These are phyloP conservation scores for Trichoderma afroharzianum DNA, from an alignment of 2,329 filamentous ascomycete species.

Conservation along the genomic window DNA sequence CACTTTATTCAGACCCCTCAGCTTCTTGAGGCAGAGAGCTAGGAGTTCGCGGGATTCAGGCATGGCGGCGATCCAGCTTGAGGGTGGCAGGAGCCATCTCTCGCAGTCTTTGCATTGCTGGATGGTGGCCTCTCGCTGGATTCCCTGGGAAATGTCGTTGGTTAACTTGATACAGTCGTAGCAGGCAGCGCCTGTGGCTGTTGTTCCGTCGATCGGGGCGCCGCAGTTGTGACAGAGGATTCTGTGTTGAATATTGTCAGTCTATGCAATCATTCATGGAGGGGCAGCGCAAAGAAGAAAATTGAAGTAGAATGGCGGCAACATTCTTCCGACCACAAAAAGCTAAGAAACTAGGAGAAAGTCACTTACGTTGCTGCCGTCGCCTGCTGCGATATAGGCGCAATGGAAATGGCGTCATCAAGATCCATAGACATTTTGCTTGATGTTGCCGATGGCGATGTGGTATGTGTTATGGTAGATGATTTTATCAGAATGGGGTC, in stretches of 20 bases:
- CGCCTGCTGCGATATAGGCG: conserved; percentile 29
- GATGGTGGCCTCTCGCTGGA: conserved; percentile 84
- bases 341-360: not conserved
- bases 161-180: conserved; percentile 95
- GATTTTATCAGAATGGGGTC: not conserved
- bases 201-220: conserved; percentile 89
- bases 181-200: conserved; percentile 81
- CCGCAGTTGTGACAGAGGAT: conserved; percentile 99
- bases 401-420: conserved; percentile 40
- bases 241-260: conserved; percentile 22
- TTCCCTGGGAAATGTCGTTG: conserved; percentile 85
- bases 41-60: conserved; percentile 90
- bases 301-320: not conserved
- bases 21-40: conserved; percentile 83
- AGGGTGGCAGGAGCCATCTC: conserved; percentile 83
- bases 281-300: not conserved
- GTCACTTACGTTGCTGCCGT: conserved; percentile 38
- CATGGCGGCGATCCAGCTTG: conserved; percentile 77
- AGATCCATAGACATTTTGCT: conserved; percentile 42
- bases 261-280: not conserved
- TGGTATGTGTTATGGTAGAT: conserved; percentile 3
- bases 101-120: conserved; percentile 95
- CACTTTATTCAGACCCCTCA: conserved; percentile 82
- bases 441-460: conserved; percentile 14
- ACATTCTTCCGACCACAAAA: not conserved